Evolutionary conservation across 2,329 filamentous ascomycete species (phyloP).

Genomic region (Coccinonectria pachysandricola): DNA sequence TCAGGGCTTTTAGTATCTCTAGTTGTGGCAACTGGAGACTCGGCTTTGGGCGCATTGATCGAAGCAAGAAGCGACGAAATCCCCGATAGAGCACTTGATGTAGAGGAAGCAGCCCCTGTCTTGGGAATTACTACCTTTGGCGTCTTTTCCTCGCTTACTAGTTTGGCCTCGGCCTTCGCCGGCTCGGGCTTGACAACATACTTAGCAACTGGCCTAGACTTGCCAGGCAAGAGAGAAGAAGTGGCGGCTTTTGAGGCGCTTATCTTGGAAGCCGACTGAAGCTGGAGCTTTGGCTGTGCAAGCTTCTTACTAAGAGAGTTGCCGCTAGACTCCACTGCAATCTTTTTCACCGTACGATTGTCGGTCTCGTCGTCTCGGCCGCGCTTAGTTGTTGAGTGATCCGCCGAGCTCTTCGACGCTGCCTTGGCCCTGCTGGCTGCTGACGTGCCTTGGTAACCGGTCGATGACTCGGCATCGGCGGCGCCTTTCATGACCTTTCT

Average conservation of each 20-base stretch:
- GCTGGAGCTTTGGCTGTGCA: constrained; percentile 25
- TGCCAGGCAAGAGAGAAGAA: constrained; percentile 37
- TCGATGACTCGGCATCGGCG: constrained; percentile 24
- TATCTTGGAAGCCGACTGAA: constrained; percentile 19
- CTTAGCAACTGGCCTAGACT: constrained; percentile 35
- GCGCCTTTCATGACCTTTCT: constrained; percentile 27
- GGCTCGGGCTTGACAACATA: constrained; percentile 27
- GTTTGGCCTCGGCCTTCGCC: constrained; percentile 15
- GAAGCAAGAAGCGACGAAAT: constrained; percentile 46
- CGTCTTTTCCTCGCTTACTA: constrained; percentile 21
- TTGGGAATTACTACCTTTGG: constrained; percentile 20
- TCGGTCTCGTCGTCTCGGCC: constrained; percentile 31
- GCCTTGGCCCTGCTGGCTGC: constrained; percentile 28
- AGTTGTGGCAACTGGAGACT: constrained; percentile 33
- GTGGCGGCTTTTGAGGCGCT: constrained; percentile 21
- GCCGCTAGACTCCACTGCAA: constrained; percentile 29
- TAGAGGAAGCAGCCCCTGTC: constrained; percentile 17
- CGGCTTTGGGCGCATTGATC: constrained; percentile 33
- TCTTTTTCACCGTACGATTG: constrained; percentile 30
- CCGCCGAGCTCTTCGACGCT: constrained; percentile 19
- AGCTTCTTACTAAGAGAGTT: constrained; percentile 31
- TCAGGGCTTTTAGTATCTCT: constrained; percentile 41
- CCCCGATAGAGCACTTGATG: constrained; percentile 32
- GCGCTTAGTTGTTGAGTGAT: constrained; percentile 24
- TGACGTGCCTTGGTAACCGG: constrained; percentile 30